Percentiles rank a stretch among this genome's conserved stretches.
phyloP scores from a whole-genome alignment of 2,329 filamentous ascomycete genomes.

The Emmonsiellopsis sp. region DNA sequence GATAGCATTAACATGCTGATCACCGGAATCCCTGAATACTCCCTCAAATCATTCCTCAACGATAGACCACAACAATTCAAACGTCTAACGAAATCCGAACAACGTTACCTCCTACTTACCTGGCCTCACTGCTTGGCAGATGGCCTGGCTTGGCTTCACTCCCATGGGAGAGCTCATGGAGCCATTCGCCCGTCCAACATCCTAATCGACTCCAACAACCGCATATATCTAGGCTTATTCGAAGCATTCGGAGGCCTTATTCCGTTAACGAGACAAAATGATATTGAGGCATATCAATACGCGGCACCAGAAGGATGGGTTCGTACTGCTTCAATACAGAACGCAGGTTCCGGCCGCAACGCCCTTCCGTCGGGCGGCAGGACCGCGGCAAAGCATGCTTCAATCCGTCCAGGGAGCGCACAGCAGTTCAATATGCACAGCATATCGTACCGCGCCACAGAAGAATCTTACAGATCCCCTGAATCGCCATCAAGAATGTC shows the following conservation, averaged over 20 bases:
- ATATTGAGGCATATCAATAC: constrained; percentile 52
- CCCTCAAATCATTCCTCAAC: constrained; percentile 33
- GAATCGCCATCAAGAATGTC: constrained; percentile 11
- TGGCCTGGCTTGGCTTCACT: constrained; percentile 49
- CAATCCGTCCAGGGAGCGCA: constrained; percentile 11
- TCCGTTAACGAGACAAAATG: constrained; percentile 42
- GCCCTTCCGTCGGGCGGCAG: constrained; percentile 34
- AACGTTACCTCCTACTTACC: constrained; percentile 33
- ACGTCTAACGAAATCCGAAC: constrained; percentile 31
- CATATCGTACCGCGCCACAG: constrained; percentile 15
- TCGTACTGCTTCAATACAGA: constrained; percentile 28
- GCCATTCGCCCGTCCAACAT: constrained; percentile 53
- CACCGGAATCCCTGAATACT: constrained; percentile 32
- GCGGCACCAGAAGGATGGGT: constrained; percentile 48
- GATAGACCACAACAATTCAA: constrained; percentile 35
- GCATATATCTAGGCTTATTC: constrained; percentile 50
- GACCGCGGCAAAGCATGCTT: constrained; percentile 23
- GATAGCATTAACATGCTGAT: constrained; percentile 36
- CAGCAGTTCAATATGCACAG: constrained; percentile 5
- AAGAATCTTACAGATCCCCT: not conserved
- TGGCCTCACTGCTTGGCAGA: constrained; percentile 46
- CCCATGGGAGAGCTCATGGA: constrained; percentile 46
- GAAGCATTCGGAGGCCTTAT: constrained; percentile 48
- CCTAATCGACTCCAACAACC: constrained; percentile 46
- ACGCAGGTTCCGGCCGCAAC: constrained; percentile 21